These are phyloP conservation scores for Neonectria ditissima DNA, from an alignment of 2,329 filamentous ascomycete species.

Conservation along the genomic window DNA sequence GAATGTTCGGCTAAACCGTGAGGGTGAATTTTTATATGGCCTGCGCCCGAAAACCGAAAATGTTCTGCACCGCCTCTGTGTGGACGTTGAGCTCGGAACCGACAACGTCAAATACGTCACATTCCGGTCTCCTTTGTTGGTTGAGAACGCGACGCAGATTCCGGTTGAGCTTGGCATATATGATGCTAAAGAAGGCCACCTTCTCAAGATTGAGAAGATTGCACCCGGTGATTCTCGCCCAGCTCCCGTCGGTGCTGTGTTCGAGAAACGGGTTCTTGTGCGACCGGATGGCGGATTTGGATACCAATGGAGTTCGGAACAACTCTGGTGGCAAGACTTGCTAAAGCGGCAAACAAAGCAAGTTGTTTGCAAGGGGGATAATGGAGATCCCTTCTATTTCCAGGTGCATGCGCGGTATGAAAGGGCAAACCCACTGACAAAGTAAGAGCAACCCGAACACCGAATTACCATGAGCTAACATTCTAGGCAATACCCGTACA, in stretches of 20 bases:
- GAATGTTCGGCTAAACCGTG: constrained; percentile 90
- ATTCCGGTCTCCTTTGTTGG: constrained; percentile 87
- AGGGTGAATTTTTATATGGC: constrained; percentile 92
- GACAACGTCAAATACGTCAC: constrained; percentile 99
- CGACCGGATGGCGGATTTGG: constrained; percentile 96
- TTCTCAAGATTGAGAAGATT: constrained; percentile 98
- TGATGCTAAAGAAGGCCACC: constrained; percentile 85
- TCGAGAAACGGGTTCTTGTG: constrained; percentile 86
- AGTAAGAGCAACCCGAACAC: constrained; percentile 57
- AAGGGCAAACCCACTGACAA: constrained; percentile 83
- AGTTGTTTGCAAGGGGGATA: constrained; percentile 88
- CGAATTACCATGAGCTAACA: constrained; percentile 28
- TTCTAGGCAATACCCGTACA: constrained; percentile 86
- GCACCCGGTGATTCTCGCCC: constrained; percentile 90
- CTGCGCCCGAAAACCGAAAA: constrained; percentile 88
- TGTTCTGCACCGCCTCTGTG: constrained; percentile 87
- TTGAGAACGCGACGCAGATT: constrained; percentile 97
- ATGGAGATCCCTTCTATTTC: constrained; percentile 94
- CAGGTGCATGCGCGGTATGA: constrained; percentile 91
- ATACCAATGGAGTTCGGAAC: constrained; percentile 93
- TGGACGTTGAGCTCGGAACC: constrained; percentile 88
- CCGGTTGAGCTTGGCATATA: constrained; percentile 94
- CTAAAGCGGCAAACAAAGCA: constrained; percentile 87
- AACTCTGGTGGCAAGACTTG: constrained; percentile 92
- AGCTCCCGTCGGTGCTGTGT: constrained; percentile 91